A percentile compares a stretch with the other conserved stretches of the same genome.
phyloP scores from a whole-genome alignment of 1,139 yeast genomes.

The Barnettozyma hawaiiensis region DNA sequence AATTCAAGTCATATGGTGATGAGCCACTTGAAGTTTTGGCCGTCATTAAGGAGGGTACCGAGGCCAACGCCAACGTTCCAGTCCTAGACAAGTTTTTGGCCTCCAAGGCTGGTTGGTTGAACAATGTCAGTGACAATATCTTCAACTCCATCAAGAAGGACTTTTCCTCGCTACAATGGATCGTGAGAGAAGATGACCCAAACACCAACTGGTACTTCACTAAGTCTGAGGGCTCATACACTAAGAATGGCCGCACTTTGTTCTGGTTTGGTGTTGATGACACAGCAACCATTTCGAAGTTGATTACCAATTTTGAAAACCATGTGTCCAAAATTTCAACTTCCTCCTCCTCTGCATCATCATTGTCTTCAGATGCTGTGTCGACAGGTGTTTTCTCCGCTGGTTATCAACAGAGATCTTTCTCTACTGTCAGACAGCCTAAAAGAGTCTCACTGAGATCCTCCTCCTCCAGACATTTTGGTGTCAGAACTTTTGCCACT shows the following conservation, averaged over 20 bases:
- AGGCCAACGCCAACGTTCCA: slow-evolving; percentile 43
- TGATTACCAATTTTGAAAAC: slow-evolving; percentile 60
- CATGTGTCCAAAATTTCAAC: slow-evolving; percentile 23
- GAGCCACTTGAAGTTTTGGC: slow-evolving; percentile 95
- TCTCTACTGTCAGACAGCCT: slow-evolving; percentile 14
- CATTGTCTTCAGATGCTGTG: slow-evolving; percentile 30
- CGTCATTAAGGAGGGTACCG: slow-evolving; percentile 51
- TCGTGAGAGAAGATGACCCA: slow-evolving; percentile 83
- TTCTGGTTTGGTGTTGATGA: slow-evolving; percentile 91
- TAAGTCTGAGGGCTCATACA: slow-evolving; percentile 90
- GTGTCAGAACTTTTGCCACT: slow-evolving; percentile 31
- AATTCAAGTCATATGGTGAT: slow-evolving; percentile 84
- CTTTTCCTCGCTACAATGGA: slow-evolving; percentile 74
- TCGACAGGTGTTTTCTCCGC: slow-evolving; percentile 42
- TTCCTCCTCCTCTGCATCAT: no score
- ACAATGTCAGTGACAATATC: slow-evolving; percentile 92
- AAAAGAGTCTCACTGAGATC: slow-evolving; percentile 7
- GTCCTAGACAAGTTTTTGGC: slow-evolving; percentile 82
- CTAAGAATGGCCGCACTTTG: slow-evolving; percentile 80
- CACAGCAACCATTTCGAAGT: slow-evolving; percentile 54
- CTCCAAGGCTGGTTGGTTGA: slow-evolving; percentile 91
- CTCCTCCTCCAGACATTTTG: slow-evolving; percentile 14
- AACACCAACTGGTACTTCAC: slow-evolving; percentile 90
- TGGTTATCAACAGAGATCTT: slow-evolving; percentile 32
- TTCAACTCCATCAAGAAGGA: slow-evolving; percentile 80